phyloP scores from a whole-genome alignment of 2,329 filamentous ascomycete genomes.

The Penicillium brasilianum region DNA sequence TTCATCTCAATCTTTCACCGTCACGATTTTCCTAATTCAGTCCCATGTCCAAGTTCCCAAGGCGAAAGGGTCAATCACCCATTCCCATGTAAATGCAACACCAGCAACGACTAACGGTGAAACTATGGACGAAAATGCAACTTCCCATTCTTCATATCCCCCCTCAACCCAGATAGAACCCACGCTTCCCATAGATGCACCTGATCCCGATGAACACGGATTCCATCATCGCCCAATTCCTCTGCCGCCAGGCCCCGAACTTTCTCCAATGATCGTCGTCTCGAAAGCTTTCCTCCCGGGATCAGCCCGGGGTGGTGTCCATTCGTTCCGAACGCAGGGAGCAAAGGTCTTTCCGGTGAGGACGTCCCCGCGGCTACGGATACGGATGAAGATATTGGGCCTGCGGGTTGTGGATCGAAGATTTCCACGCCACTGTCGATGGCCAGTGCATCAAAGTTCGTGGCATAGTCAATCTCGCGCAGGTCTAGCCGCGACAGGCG shows the following conservation, averaged over 20 bases:
- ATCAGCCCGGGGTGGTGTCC: neutral
- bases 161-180: conserved; percentile 38
- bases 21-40: no score
- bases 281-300: neutral
- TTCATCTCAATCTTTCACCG: neutral
- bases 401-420: conserved; percentile 13
- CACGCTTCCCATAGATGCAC: conserved; percentile 46
- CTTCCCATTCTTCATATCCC: neutral
- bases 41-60: no score
- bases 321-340: neutral
- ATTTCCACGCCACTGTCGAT: conserved; percentile 27
- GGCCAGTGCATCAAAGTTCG: conserved; percentile 55
- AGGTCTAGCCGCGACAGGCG: conserved; percentile 67
- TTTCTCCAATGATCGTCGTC: conserved; percentile 26
- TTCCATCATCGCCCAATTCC: conserved; percentile 46
- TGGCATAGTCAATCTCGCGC: conserved; percentile 64
- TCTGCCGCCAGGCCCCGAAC: conserved; percentile 36
- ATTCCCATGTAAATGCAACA: neutral
- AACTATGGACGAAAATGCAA: neutral
- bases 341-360: conserved; percentile 11
- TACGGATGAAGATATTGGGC: conserved; percentile 21
- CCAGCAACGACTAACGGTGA: neutral
- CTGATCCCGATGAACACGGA: conserved; percentile 40
- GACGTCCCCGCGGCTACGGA: conserved; percentile 27
- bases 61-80: neutral